Conservation (phyloP, 148 eudicot genomes). For the Tetragonia tetragonoides region DNA sequence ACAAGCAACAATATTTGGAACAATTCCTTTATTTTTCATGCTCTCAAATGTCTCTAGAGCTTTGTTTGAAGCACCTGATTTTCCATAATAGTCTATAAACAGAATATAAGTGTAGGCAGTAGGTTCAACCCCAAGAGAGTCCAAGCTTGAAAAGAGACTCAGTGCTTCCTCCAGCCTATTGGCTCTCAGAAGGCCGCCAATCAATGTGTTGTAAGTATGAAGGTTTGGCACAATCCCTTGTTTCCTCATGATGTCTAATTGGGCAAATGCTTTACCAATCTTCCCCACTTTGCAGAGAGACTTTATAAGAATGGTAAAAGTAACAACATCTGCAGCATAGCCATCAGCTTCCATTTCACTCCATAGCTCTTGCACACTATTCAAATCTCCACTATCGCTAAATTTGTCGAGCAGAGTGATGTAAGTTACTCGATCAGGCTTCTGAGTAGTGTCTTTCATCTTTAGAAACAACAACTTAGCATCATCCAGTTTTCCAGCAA, state of each 20-base stretch:
- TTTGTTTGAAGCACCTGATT: constrained; percentile 62
- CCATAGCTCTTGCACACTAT: constrained; percentile 60
- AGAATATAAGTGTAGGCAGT: constrained; percentile 73
- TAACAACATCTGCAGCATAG: constrained; percentile 71
- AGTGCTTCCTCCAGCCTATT: constrained; percentile 67
- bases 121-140: constrained; percentile 49
- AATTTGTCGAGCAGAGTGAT: constrained; percentile 81
- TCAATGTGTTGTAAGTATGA: constrained; percentile 80
- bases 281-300: constrained; percentile 72
- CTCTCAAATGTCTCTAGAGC: constrained; percentile 74
- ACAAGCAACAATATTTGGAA: constrained; percentile 74
- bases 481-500: constrained; percentile 57
- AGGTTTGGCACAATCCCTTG: constrained; percentile 68
- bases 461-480: constrained; percentile 66
- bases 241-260: constrained; percentile 57
- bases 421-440: constrained; percentile 90
- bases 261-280: constrained; percentile 53
- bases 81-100: constrained; percentile 89
- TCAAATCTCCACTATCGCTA: constrained; percentile 71
- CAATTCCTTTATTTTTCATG: constrained; percentile 73
- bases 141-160: constrained; percentile 51
- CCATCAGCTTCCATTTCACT: constrained; percentile 82
- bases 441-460: constrained; percentile 71
- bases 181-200: constrained; percentile 69
- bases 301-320: constrained; percentile 71